Evolutionary conservation across 164 flowering plant species (phyloP).

Genomic region (Protea cynaroides): DNA sequence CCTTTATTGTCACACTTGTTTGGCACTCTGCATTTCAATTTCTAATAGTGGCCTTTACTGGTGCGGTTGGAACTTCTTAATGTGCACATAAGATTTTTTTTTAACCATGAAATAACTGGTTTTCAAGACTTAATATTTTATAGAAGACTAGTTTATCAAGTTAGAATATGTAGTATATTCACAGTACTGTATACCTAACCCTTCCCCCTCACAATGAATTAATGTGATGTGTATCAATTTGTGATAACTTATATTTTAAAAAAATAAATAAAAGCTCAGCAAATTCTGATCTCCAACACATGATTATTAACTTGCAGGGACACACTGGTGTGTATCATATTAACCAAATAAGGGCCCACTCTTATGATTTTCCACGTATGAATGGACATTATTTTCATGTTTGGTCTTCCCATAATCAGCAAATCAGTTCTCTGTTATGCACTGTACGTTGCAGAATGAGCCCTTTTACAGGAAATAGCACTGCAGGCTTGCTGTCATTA

Average conservation of each 20-base stretch:
- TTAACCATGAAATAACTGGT: background rate
- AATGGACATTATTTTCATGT: constrained; percentile 20
- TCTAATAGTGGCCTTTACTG: background rate
- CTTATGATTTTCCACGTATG: constrained; percentile 19
- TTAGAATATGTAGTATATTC: background rate
- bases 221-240: background rate
- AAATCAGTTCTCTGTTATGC: constrained; percentile 12
- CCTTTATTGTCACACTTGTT: too few relatives aligned
- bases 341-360: constrained; percentile 19
- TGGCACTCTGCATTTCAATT: too few relatives aligned
- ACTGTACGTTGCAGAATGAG: constrained; percentile 18
- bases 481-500: constrained; percentile 18
- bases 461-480: constrained; percentile 12
- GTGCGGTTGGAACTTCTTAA: background rate
- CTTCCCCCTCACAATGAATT: background rate
- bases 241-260: background rate
- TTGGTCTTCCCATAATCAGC: constrained; percentile 16
- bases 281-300: constrained; percentile 8
- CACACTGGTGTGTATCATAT: constrained; percentile 22
- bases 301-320: constrained; percentile 38
- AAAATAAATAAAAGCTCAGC: background rate
- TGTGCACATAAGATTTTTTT: background rate
- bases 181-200: background rate
- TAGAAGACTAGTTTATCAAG: background rate
- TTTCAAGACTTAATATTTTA: background rate